Percentiles rank a stretch among this genome's conserved stretches.
Conservation (phyloP, 1,139 yeast species). For the Pichia cactophila region DNA sequence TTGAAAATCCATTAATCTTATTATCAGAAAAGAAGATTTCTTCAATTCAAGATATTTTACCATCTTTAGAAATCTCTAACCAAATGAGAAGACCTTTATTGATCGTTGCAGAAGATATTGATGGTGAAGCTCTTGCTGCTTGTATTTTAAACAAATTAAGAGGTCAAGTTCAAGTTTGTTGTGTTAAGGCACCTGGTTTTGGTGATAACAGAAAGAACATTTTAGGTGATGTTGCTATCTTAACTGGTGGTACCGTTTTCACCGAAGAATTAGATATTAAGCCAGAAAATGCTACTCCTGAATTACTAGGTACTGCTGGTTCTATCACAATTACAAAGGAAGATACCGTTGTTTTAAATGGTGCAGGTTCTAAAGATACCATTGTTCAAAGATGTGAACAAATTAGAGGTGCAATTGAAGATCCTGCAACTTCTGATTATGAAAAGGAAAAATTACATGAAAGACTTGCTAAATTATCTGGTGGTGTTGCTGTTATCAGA, state of each 20-base stretch:
- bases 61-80: slow-evolving; percentile 91
- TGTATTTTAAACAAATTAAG: slow-evolving; percentile 97
- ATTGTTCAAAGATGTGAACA: slow-evolving; percentile 93
- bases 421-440: slow-evolving; percentile 76
- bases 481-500: slow-evolving; percentile 98
- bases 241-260: slow-evolving; percentile 97
- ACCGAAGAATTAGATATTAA: slow-evolving; percentile 96
- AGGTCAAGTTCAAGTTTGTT: slow-evolving; percentile 98
- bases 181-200: slow-evolving; percentile 98
- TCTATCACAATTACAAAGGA: slow-evolving; percentile 93
- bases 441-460: slow-evolving; percentile 98
- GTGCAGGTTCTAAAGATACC: slow-evolving; percentile 88
- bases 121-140: slow-evolving; percentile 98
- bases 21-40: slow-evolving; percentile 94
- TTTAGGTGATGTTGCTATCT: slow-evolving; percentile 92
- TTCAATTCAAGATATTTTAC: slow-evolving; percentile 85
- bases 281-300: slow-evolving; percentile 93
- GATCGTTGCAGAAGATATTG: slow-evolving; percentile 94
- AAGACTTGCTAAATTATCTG: slow-evolving; percentile 95
- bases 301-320: slow-evolving; percentile 88
- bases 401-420: slow-evolving; percentile 77
- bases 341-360: slow-evolving; percentile 92
- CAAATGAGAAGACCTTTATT: slow-evolving; percentile 92
- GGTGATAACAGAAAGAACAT: slow-evolving; percentile 99
- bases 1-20: slow-evolving; percentile 87